Base-by-base conservation (phyloP, 2,329 filamentous ascomycete species). In the Cadophora gregata region DNA sequence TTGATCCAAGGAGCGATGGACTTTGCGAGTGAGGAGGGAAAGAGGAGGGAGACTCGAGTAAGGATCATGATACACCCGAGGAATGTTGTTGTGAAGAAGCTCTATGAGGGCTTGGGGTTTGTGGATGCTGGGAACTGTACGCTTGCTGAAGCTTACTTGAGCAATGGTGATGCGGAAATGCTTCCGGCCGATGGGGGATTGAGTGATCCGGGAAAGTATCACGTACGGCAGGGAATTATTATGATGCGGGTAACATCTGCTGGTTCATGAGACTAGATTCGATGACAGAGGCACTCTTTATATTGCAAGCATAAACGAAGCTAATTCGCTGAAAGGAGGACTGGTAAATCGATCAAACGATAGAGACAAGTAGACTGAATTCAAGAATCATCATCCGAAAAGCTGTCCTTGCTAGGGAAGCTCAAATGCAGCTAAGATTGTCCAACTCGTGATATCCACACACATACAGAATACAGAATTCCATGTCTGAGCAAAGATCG, bases 71-170 rank as follows among this genome's bases (percentile, higher is more conserved):
- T 78, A 21, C 75, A 77, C 69, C 70, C 72, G 9, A 67, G 68
- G 5, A 77, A 77, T 58, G 50, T 72, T 27, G 66, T 67, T 25
- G 73, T 74, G 10, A 70, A 75, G 48, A 70, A 67, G 3, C 63
- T 77, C 24, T 77, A 78, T 65, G 38, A 65, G 51, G 66, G 67
- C 8, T 62, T 78, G 21, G 77, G 76, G 1, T 78, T 77, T 71
- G 63, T 53, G 3, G 70, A 74, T 25, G 67, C 70, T 10, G 77
- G 76, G 12, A 72, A 51, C 48, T 73, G 71, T 58, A 78, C 77
- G 14, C 72, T 77, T 24, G 72, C 67, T 19, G 77, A 78, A 60
- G 76, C 76, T 1, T 64, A 77, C 29, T 51, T 72, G 59, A 70
- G 71, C 25, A 77, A 76, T 73, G 75, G 75, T 0, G 76, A 78